Percentiles rank a stretch among this genome's conserved stretches.
phyloP scores from a whole-genome alignment of 768 basidiomycete genomes.

The Mycena metata region DNA sequence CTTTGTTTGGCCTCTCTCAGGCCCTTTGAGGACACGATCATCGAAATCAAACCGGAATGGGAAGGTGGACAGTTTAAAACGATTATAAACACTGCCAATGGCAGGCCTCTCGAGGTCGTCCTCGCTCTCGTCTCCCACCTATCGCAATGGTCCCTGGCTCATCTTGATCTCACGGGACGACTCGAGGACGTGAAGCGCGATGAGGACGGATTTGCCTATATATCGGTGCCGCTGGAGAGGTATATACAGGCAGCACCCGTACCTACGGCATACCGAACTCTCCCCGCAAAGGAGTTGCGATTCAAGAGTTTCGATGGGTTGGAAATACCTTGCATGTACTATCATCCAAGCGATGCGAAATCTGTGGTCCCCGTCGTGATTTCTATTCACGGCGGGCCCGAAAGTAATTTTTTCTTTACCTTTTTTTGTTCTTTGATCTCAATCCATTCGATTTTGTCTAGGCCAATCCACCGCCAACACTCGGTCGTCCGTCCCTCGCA shows the following conservation, averaged over 20 bases:
- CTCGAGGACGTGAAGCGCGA: constrained; percentile 39
- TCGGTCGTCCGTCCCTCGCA: constrained; percentile 6
- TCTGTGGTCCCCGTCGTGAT: constrained; percentile 50
- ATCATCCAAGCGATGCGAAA: constrained; percentile 50
- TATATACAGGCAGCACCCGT: constrained; percentile 52
- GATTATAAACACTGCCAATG: constrained; percentile 50
- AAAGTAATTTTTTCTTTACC: constrained; percentile 6
- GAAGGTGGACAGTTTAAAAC: constrained; percentile 49
- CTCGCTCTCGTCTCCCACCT: constrained; percentile 49
- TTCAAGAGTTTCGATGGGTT: constrained; percentile 59
- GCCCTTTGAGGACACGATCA: constrained; percentile 44
- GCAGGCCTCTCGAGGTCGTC: constrained; percentile 48
- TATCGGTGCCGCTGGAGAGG: constrained; percentile 44
- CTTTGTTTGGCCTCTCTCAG: constrained; percentile 48
- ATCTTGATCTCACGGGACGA: constrained; percentile 46
- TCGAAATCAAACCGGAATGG: constrained; percentile 50
- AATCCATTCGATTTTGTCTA: neutral
- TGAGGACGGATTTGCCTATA: constrained; percentile 43
- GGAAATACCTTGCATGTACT: constrained; percentile 57
- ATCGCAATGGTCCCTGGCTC: constrained; percentile 47
- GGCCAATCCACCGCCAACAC: constrained; percentile 32
- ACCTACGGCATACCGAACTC: constrained; percentile 42
- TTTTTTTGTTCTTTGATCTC: neutral
- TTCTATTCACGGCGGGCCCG: constrained; percentile 57
- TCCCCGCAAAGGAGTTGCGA: constrained; percentile 50